Base-by-base conservation (phyloP, 805 yeast genomes). In the Suhomyces sp. region DNA sequence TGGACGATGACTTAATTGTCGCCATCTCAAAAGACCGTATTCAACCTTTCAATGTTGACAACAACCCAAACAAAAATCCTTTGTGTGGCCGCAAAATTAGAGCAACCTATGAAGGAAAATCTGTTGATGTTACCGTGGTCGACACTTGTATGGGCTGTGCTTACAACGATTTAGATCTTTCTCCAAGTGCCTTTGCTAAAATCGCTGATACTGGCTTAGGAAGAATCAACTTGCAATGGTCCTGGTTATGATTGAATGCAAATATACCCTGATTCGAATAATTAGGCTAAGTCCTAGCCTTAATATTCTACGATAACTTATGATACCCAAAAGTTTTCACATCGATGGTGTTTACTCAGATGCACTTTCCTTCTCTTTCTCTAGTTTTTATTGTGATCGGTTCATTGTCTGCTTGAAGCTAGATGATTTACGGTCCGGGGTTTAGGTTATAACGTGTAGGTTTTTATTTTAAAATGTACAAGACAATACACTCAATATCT, bases 111-210 rank as follows among this genome's bases (percentile, higher is more conserved):
- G 67, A 68, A 53, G 83, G 80, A 48, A 79, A 79, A 62, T 68
- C 82, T 13, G 86, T 82, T 53, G 74, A 71, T 44, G 88, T 84
- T 47, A 78, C 79, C 22, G 83, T 83, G 48, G 79, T 74, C 40
- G 88, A 84, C 67, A 69, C 78, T 57, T 84, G 88, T 69, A 79
- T 71, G 50, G 85, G 81, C 23, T 84, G 88, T 62, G 57, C 65
- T 24, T 62, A 67, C 48, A 65, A 79, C 53, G 81, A 77, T 60
- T 76, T 84, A 54, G 88, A 84, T 60, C 73, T 84, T 52, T 80
- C 86, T n/a, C 87, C 87, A 7, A 62, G 80, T 52, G 88, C 88
- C 5, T 84, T 84, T 63, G 50, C 68, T 38, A 60, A 70, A 56
- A 68, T 84, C 55, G 87, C 86, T 13, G 80, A 76, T 60, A 66